A percentile compares a stretch with the other conserved stretches of the same genome.
These are phyloP conservation scores for Eragrostis nindensis DNA, from an alignment of 176 grass and related monocot species.

Conservation along the genomic window DNA sequence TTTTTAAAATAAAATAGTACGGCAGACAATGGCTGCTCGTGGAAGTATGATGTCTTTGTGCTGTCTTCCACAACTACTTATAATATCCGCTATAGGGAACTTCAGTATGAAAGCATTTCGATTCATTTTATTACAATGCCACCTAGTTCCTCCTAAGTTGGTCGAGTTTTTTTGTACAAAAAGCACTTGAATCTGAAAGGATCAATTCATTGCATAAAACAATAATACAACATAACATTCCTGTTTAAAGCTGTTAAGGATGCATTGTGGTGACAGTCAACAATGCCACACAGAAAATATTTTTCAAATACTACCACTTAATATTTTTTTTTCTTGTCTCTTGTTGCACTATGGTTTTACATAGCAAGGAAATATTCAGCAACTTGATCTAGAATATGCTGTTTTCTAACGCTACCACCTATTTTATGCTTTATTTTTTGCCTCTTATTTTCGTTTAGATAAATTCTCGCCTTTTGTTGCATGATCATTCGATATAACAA, in stretches of 20 bases:
- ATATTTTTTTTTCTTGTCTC: slow-evolving; percentile 19
- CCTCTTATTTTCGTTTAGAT: neutral
- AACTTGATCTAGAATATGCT: neutral
- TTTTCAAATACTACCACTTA: slow-evolving; percentile 20
- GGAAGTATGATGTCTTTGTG: slow-evolving; percentile 14
- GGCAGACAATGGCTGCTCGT: neutral
- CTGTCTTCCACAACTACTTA: neutral
- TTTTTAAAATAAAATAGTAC: neutral
- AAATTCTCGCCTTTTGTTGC: slow-evolving; percentile 25
- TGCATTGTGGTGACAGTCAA: slow-evolving; percentile 15
- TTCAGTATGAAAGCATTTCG: slow-evolving; percentile 28
- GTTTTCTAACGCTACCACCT: neutral
- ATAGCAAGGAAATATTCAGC: slow-evolving; percentile 6
- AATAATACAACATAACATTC: neutral
- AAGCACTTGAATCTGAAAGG: too few species aligned
- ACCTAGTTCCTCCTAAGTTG: too few species aligned
- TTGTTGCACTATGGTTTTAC: slow-evolving; percentile 18
- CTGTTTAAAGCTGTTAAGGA: slow-evolving; percentile 17
- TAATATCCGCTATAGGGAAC: neutral
- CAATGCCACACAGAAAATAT: slow-evolving; percentile 7
- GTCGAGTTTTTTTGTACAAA: too few species aligned
- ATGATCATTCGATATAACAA: slow-evolving; percentile 29
- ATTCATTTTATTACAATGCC: too few species aligned
- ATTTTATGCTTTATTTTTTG: neutral
- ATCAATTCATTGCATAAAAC: slow-evolving; percentile 17